Conservation (phyloP, 2,329 filamentous ascomycete genomes). For the Fusarium liriodendri region DNA sequence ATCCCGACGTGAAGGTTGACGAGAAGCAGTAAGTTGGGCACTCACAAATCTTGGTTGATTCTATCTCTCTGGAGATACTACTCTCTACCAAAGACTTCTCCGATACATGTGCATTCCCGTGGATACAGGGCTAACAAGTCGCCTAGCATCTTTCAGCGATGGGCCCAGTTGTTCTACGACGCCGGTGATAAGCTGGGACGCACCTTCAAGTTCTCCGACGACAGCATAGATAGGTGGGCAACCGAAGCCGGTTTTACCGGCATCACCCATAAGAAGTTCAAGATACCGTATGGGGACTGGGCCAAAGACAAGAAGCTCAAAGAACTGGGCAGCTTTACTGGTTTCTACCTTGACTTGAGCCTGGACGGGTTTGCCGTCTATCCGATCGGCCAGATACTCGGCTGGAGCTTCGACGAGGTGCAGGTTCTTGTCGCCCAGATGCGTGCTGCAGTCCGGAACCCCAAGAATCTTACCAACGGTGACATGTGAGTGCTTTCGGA, state of each 20-base stretch:
- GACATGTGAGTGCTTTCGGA: neutral
- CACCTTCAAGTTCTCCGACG: constrained; percentile 14
- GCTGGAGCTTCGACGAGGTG: constrained; percentile 12
- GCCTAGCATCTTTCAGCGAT: neutral
- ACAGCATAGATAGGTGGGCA: constrained; percentile 5
- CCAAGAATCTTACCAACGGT: neutral
- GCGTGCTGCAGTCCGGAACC: constrained; percentile 1
- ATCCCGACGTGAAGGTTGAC: neutral
- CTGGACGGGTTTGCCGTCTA: constrained; percentile 18
- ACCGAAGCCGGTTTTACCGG: neutral
- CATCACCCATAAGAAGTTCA: neutral
- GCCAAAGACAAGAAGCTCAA: neutral
- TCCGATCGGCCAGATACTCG: constrained; percentile 11
- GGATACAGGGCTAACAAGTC: no score
- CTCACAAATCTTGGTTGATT: no score
- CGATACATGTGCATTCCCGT: no score
- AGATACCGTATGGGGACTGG: neutral
- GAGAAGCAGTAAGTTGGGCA: neutral
- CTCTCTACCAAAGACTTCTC: no score
- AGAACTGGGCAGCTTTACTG: neutral
- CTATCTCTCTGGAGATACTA: no score
- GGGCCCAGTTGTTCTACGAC: constrained; percentile 23
- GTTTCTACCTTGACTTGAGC: constrained; percentile 15
- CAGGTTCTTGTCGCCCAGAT: constrained; percentile 14
- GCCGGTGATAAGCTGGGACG: constrained; percentile 16